Conservation (phyloP, 768 basidiomycete species). For the Pleurotus giganteus region DNA sequence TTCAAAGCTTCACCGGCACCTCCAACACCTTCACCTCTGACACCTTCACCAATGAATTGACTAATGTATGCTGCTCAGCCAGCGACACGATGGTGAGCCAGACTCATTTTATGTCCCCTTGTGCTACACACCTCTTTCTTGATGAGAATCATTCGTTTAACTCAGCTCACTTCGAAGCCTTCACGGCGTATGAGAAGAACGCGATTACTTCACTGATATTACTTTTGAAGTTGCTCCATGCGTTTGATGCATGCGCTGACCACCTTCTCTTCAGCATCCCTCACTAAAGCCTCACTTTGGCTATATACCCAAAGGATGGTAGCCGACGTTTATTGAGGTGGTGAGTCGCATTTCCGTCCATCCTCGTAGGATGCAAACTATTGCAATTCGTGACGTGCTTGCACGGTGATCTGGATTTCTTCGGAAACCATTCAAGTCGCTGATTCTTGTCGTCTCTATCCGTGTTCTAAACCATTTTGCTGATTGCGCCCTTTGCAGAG, state of each 20-base stretch:
- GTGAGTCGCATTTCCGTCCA: conserved; percentile 25
- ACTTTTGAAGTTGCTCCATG: no score
- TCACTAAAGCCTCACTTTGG: no score
- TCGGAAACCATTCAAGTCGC: conserved; percentile 84
- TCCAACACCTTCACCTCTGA: no score
- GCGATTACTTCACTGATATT: conserved; percentile 41
- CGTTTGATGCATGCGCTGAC: no score
- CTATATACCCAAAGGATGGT: no score
- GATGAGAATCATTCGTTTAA: conserved; percentile 26
- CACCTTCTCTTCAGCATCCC: no score
- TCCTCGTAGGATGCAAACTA: conserved; percentile 38
- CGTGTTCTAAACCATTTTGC: neutral
- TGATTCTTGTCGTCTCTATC: conserved; percentile 31
- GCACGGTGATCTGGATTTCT: conserved; percentile 62
- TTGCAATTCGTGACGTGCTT: conserved; percentile 56
- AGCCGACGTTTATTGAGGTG: neutral
- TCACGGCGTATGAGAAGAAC: conserved; percentile 53
- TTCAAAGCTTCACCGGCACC: no score
- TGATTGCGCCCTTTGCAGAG: neutral
- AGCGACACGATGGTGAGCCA: no score
- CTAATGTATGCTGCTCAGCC: no score
- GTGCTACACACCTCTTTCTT: neutral
- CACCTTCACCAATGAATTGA: no score
- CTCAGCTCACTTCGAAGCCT: conserved; percentile 70
- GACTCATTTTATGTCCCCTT: no score